These are phyloP conservation scores for Suillus brevipes DNA, from an alignment of 768 basidiomycete species.

Conservation along the genomic window DNA sequence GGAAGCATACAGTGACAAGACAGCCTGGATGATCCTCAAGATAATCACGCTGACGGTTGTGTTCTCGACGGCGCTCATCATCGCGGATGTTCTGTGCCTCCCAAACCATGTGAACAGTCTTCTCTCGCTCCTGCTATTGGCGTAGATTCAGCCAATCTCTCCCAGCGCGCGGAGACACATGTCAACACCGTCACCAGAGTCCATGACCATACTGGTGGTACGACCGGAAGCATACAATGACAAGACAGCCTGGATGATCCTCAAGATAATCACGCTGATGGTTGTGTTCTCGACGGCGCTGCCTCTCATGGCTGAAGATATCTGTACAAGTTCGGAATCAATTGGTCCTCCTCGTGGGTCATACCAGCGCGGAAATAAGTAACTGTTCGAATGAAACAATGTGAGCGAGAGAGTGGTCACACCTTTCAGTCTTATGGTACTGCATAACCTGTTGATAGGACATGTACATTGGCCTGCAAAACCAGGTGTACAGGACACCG, in stretches of 20 bases:
- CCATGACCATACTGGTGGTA: too few relatives aligned
- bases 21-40: constrained; percentile 5
- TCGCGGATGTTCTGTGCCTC: constrained; percentile 37
- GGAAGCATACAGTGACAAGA: too few relatives aligned
- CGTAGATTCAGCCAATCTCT: constrained; percentile 82
- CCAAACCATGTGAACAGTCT: constrained; percentile 54
- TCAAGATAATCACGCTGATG: too few relatives aligned
- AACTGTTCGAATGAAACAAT: constrained; percentile 42
- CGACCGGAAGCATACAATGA: too few relatives aligned
- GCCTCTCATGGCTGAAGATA: constrained; percentile 98
- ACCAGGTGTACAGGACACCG: too few relatives aligned
- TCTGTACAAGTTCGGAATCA: constrained; percentile 96
- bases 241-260: too few relatives aligned
- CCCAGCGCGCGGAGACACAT: constrained; percentile 72
- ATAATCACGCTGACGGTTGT: constrained; percentile 15
- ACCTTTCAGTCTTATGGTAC: neutral
- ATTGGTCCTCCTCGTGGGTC: constrained; percentile 92
- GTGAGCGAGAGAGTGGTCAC: neutral
- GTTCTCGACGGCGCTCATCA: constrained; percentile 28
- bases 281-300: too few relatives aligned
- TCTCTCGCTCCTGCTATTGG: constrained; percentile 70
- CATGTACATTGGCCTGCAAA: too few relatives aligned
- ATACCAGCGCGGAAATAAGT: constrained; percentile 99
- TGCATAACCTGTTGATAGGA: too few relatives aligned
- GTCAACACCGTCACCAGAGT: constrained; percentile 34